phyloP scores from a whole-genome alignment of 2,329 filamentous ascomycete species.

The Trichophyton schoenleinii region DNA sequence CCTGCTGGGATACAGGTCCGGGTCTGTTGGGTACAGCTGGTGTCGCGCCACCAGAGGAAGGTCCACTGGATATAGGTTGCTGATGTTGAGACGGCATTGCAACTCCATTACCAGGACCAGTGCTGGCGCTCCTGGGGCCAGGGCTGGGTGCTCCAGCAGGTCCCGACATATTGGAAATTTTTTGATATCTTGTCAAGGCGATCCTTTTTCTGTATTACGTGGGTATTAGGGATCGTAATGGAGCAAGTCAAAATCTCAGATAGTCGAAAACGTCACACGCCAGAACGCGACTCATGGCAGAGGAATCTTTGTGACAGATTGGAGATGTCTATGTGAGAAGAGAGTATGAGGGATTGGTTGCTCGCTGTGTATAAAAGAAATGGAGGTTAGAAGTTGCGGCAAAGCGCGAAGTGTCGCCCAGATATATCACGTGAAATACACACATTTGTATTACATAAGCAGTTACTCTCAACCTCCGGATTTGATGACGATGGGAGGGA shows the following conservation, averaged over 20 bases:
- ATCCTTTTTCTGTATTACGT: too few species aligned
- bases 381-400: not conserved
- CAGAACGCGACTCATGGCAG: not conserved
- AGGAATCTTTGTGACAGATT: not conserved
- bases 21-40: constrained; percentile 22
- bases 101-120: constrained; percentile 34
- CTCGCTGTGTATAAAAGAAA: not conserved
- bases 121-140: constrained; percentile 37
- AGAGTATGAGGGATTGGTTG: not conserved
- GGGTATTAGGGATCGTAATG: too few species aligned
- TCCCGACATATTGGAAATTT: constrained; percentile 28
- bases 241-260: not conserved
- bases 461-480: not conserved
- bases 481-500: not conserved
- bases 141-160: constrained; percentile 37
- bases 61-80: constrained; percentile 33
- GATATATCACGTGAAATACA: not conserved
- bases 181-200: not conserved
- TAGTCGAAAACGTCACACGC: not conserved
- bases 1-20: constrained; percentile 61
- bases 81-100: constrained; percentile 38
- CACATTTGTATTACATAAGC: not conserved
- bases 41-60: constrained; percentile 35
- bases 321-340: not conserved
- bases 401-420: not conserved